Percentiles rank a stretch among this genome's conserved stretches.
These are phyloP conservation scores for Madurella mycetomatis DNA, from an alignment of 2,329 filamentous ascomycete species.

Conservation along the genomic window DNA sequence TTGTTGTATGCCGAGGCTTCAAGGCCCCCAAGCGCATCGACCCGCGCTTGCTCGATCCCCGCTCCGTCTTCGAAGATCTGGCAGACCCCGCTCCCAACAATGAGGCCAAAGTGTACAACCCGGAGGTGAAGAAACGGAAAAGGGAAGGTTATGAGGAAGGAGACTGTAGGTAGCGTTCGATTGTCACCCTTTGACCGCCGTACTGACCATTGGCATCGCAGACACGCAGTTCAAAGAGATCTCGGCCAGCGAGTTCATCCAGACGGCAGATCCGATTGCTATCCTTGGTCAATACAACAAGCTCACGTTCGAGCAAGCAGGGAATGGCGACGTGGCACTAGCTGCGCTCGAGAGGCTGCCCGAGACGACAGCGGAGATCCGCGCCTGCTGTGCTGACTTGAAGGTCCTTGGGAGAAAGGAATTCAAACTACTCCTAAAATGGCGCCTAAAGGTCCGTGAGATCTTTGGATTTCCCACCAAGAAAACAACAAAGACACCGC, in stretches of 20 bases:
- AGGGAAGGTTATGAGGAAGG: conserved; percentile 96
- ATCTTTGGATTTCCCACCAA: conserved; percentile 83
- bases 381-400: conserved; percentile 72
- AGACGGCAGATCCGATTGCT: conserved; percentile 87
- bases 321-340: conserved; percentile 78
- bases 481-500: conserved; percentile 51
- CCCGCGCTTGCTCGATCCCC: conserved; percentile 84
- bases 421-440: conserved; percentile 83
- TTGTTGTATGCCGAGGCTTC: conserved; percentile 92
- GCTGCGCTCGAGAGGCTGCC: conserved; percentile 80
- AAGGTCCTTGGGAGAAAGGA: conserved; percentile 91
- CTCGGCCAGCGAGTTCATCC: conserved; percentile 86
- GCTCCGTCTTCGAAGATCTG: conserved; percentile 89
- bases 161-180: conserved; percentile 50
- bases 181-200: not conserved
- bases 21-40: conserved; percentile 94
- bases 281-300: conserved; percentile 84
- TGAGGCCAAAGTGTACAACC: conserved; percentile 97
- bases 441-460: conserved; percentile 84
- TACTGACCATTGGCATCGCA: conserved; percentile 1
- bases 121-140: conserved; percentile 95
- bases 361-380: conserved; percentile 80
- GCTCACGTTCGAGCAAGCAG: conserved; percentile 75
- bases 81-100: conserved; percentile 83
- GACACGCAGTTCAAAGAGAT: conserved; percentile 84